Conservation (phyloP, 2,329 filamentous ascomycete species). For the Epichloe typhina region DNA sequence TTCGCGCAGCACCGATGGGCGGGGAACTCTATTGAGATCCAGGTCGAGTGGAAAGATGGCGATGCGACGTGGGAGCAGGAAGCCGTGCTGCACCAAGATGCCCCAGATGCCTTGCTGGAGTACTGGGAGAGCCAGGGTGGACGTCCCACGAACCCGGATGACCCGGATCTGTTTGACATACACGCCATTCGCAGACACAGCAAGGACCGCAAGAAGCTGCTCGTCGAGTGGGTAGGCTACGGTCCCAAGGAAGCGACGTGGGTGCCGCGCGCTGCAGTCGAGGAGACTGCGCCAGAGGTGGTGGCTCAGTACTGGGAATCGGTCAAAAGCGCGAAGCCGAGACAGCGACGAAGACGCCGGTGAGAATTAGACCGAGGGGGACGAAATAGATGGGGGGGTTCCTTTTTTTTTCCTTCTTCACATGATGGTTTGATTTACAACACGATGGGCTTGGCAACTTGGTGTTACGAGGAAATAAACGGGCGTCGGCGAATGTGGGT, state of each 20-base stretch:
- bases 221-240: slow-evolving; percentile 25
- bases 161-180: slow-evolving; percentile 19
- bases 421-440: too few relatives aligned
- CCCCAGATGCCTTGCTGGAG: slow-evolving; percentile 16
- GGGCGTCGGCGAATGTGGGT: too few relatives aligned
- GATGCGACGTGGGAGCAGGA: slow-evolving; percentile 22
- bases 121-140: slow-evolving; percentile 21
- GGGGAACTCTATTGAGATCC: slow-evolving; percentile 16
- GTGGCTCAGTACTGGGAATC: slow-evolving; percentile 17
- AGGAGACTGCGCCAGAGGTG: slow-evolving; percentile 14
- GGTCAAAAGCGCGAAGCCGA: background rate
- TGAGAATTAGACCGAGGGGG: background rate
- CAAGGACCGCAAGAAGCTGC: slow-evolving; percentile 14
- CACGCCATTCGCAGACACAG: slow-evolving; percentile 21
- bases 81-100: slow-evolving; percentile 19
- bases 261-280: slow-evolving; percentile 14
- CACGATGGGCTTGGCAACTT: too few relatives aligned
- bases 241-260: slow-evolving; percentile 17
- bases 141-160: slow-evolving; percentile 18
- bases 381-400: background rate
- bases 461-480: too few relatives aligned
- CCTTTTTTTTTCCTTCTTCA: too few relatives aligned
- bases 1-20: slow-evolving; percentile 18
- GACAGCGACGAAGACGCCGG: background rate
- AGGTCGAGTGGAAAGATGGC: slow-evolving; percentile 19